Percentiles rank a stretch among this genome's conserved stretches.
phyloP scores from a whole-genome alignment of 1,284 basidiomycete genomes.

The Xerocomus tenax region DNA sequence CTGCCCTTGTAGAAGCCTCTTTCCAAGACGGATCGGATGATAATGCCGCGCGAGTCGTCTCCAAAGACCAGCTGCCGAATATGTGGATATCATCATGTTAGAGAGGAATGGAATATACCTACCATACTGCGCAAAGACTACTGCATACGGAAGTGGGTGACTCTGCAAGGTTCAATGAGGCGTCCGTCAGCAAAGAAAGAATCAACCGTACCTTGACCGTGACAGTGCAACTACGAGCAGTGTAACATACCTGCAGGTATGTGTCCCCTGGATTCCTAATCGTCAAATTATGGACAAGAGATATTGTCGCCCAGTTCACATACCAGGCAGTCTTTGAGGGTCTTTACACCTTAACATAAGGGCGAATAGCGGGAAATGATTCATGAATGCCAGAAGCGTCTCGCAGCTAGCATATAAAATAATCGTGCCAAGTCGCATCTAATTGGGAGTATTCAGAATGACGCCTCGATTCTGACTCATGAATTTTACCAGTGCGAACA shows the following conservation, averaged over 20 bases:
- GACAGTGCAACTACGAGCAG: slow-evolving; percentile 14
- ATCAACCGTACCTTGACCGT: slow-evolving; percentile 19
- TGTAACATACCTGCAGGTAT: slow-evolving; percentile 22
- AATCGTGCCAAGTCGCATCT: slow-evolving; percentile 61
- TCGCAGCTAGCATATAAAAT: slow-evolving; percentile 54
- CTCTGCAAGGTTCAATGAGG: slow-evolving; percentile 26
- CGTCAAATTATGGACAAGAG: neutral
- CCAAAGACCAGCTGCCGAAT: slow-evolving; percentile 26
- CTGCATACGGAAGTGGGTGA: slow-evolving; percentile 31
- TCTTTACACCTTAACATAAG: slow-evolving; percentile 83
- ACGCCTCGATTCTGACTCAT: neutral
- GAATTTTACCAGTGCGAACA: slow-evolving; percentile 66
- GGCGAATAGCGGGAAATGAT: slow-evolving; percentile 86
- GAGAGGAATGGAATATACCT: slow-evolving; percentile 12
- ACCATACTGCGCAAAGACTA: slow-evolving; percentile 36
- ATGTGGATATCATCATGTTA: neutral
- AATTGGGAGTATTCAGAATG: slow-evolving; percentile 7
- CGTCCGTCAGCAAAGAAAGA: neutral
- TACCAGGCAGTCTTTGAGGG: slow-evolving; percentile 74
- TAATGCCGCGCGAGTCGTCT: slow-evolving; percentile 26
- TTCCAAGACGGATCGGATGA: slow-evolving; percentile 29
- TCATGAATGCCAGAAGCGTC: slow-evolving; percentile 66
- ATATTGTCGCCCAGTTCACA: slow-evolving; percentile 6
- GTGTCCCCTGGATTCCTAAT: slow-evolving; percentile 28
- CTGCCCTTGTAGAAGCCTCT: slow-evolving; percentile 22